These are phyloP conservation scores for Tilletiopsis washingtonensis DNA, from an alignment of 1,284 basidiomycete species.

Conservation along the genomic window DNA sequence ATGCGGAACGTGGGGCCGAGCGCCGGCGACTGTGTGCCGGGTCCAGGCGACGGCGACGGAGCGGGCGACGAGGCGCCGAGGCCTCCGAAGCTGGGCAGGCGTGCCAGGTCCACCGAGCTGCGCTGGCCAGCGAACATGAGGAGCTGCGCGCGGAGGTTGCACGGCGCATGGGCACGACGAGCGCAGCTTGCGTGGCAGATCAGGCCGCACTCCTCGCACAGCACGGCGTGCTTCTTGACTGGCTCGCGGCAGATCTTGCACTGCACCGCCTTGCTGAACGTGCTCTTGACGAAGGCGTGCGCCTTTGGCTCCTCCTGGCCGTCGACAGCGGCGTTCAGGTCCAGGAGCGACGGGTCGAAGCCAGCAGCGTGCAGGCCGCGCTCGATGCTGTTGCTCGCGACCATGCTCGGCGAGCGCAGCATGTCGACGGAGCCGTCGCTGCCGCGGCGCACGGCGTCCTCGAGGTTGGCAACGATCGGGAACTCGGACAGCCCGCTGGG, in stretches of 20 bases:
- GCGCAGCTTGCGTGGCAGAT: conserved; percentile 77
- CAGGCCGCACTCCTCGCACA: conserved; percentile 81
- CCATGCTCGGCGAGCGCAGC: conserved; percentile 7
- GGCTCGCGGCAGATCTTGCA: conserved; percentile 73
- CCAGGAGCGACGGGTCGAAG: conserved; percentile 25
- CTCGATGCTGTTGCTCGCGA: neutral
- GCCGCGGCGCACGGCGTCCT: conserved; percentile 1
- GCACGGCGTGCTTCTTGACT: conserved; percentile 76
- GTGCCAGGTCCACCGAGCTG: conserved; percentile 18
- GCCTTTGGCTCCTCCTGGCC: neutral
- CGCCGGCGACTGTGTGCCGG: neutral
- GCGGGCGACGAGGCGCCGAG: neutral
- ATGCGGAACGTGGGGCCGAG: neutral
- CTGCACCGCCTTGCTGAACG: conserved; percentile 80
- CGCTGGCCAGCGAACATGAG: conserved; percentile 25
- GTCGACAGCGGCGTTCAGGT: conserved; percentile 11
- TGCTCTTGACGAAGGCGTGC: conserved; percentile 82
- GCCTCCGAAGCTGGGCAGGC: neutral
- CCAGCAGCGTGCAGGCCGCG: neutral
- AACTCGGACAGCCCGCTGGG: neutral
- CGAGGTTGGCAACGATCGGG: neutral
- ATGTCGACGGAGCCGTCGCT: conserved; percentile 3
- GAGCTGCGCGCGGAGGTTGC: conserved; percentile 65
- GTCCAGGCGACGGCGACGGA: neutral
- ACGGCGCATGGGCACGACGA: conserved; percentile 64